Evolutionary conservation across 331 rosid species (phyloP).

Genomic region (Prunus yedoensis): DNA sequence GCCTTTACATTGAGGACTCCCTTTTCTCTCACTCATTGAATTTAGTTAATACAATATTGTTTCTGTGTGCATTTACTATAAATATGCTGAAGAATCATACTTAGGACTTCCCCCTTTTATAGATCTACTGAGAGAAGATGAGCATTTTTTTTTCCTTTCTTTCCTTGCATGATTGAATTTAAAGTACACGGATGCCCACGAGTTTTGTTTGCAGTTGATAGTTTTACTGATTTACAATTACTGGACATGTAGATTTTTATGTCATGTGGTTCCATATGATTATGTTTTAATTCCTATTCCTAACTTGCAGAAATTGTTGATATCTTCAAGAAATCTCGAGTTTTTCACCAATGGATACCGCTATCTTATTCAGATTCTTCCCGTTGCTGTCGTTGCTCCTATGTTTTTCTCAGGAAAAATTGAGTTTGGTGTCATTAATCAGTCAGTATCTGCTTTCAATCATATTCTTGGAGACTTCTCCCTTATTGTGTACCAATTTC

Average conservation of each 20-base stretch:
- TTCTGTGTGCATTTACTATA: background rate
- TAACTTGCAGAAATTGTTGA: conserved; percentile 64
- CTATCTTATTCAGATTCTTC: conserved; percentile 87
- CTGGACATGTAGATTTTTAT: background rate
- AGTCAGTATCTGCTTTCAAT: conserved; percentile 92
- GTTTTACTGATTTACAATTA: background rate
- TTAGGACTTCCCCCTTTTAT: background rate
- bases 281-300: conserved; percentile 14
- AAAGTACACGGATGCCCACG: background rate
- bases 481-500: conserved; percentile 86
- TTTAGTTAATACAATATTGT: background rate
- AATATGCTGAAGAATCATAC: background rate
- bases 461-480: conserved; percentile 93
- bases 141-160: background rate
- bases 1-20: conserved; percentile 12
- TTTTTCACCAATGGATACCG: conserved; percentile 94
- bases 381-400: conserved; percentile 98
- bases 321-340: conserved; percentile 89
- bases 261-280: background rate
- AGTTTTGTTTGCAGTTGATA: background rate
- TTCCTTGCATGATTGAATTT: background rate
- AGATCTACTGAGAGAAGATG: background rate
- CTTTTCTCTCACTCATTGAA: background rate
- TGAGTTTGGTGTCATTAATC: conserved; percentile 95
- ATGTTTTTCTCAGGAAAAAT: conserved; percentile 92